phyloP scores from a whole-genome alignment of 2,329 filamentous ascomycete genomes.

The Westerdykella aurantiaca region DNA sequence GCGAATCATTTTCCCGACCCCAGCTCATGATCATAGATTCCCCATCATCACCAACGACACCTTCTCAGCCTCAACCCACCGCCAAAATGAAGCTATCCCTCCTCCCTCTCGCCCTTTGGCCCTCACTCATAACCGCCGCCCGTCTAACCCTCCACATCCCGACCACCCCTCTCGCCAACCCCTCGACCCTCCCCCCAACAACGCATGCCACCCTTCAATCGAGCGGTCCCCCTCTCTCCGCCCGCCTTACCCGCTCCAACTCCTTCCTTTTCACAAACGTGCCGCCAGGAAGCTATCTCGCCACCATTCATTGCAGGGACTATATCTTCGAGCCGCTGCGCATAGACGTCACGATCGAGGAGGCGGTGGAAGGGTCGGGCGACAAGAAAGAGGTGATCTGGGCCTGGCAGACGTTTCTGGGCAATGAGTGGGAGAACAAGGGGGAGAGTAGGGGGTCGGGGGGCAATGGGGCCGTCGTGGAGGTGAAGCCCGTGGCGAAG shows the following conservation, averaged over 20 bases:
- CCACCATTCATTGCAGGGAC: conserved; percentile 70
- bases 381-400: conserved; percentile 45
- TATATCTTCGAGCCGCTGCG: conserved; percentile 73
- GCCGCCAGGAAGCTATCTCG: conserved; percentile 67
- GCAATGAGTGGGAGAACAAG: conserved; percentile 84
- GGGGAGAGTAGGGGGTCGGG: conserved; percentile 55
- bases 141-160: conserved; percentile 51
- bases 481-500: conserved; percentile 54
- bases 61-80: conserved; percentile 2
- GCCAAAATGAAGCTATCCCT: conserved; percentile 32
- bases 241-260: conserved; percentile 62
- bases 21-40: neutral
- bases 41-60: neutral
- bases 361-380: conserved; percentile 23
- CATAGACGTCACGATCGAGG: conserved; percentile 58
- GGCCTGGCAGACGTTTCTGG: conserved; percentile 80
- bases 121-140: conserved; percentile 37
- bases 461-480: conserved; percentile 44
- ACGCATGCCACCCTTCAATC: conserved; percentile 63
- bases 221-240: conserved; percentile 45
- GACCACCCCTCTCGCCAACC: conserved; percentile 39
- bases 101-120: conserved; percentile 38
- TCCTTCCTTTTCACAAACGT: conserved; percentile 73
- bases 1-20: neutral
- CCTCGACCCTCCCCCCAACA: conserved; percentile 48